A percentile compares a stretch with the other conserved stretches of the same genome.
phyloP scores from a whole-genome alignment of 805 yeast species.

The Nakazawaea laoshanensis region DNA sequence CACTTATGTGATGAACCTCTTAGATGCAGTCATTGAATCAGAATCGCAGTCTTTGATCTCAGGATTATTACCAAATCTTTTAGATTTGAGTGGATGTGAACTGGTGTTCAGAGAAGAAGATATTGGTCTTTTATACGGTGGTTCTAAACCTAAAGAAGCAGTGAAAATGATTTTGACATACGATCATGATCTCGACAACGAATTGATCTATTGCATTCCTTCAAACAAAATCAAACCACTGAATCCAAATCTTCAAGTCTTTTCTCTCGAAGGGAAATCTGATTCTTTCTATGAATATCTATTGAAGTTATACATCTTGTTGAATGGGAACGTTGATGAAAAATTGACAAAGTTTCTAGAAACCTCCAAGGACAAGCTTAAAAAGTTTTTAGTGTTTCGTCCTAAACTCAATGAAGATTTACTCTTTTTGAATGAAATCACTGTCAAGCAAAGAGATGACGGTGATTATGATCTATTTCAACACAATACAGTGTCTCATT shows the following conservation, averaged over 20 bases:
- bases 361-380: conserved; percentile 27
- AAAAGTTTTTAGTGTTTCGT: conserved; percentile 30
- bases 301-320: conserved; percentile 36
- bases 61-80: conserved; percentile 31
- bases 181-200: conserved; percentile 9
- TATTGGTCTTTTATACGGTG: background rate
- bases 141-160: background rate
- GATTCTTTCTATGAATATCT: conserved; percentile 43
- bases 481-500: conserved; percentile 29
- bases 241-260: conserved; percentile 2
- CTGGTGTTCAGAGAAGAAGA: conserved; percentile 5
- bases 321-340: conserved; percentile 27
- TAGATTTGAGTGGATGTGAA: conserved; percentile 47
- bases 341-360: conserved; percentile 24
- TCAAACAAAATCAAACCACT: conserved; percentile 1
- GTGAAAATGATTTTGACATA: conserved; percentile 5
- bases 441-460: conserved; percentile 16
- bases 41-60: conserved; percentile 25
- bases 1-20: conserved; percentile 27
- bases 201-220: conserved; percentile 9
- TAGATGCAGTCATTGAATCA: conserved; percentile 15
- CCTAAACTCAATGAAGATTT: conserved; percentile 28
- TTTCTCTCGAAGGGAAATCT: conserved; percentile 11
- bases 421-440: conserved; percentile 13
- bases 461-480: conserved; percentile 4